Percentiles rank a stretch among this genome's conserved stretches.
phyloP scores from a whole-genome alignment of 2,329 filamentous ascomycete genomes.

The Aspergillus floridensis region DNA sequence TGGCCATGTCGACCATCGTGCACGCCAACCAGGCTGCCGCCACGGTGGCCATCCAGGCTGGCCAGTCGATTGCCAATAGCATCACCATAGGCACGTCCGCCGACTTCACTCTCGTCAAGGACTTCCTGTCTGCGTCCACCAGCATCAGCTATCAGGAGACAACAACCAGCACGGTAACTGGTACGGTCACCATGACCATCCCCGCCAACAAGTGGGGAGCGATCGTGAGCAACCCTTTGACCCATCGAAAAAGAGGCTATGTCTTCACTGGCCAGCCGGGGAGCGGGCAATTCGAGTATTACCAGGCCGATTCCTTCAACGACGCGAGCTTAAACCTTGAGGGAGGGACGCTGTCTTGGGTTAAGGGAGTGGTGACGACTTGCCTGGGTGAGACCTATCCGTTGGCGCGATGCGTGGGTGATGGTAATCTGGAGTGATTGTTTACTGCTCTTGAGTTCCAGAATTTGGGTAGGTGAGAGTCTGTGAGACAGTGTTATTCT shows the following conservation, averaged over 20 bases:
- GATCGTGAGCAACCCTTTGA: conserved; percentile 19
- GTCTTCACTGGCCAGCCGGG: conserved; percentile 18
- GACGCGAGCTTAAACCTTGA: conserved; percentile 8
- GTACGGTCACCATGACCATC: conserved; percentile 20
- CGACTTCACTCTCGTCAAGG: conserved; percentile 5
- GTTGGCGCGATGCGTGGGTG: conserved; percentile 13
- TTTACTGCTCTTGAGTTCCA: neutral
- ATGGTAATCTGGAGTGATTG: conserved; percentile 12
- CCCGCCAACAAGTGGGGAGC: conserved; percentile 18
- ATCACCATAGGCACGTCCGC: conserved; percentile 10
- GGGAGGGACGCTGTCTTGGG: conserved; percentile 12
- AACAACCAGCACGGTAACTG: conserved; percentile 13
- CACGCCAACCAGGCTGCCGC: conserved; percentile 17
- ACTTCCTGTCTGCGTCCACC: conserved; percentile 9
- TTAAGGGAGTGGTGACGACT: conserved; percentile 19
- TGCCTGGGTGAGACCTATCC: conserved; percentile 18
- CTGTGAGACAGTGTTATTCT: too few relatives aligned
- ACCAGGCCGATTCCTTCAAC: conserved; percentile 17
- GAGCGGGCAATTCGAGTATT: conserved; percentile 13
- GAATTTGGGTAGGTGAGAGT: too few relatives aligned
- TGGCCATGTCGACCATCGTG: conserved; percentile 17
- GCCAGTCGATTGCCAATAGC: conserved; percentile 17
- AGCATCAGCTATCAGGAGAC: conserved; percentile 11
- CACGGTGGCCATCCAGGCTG: conserved; percentile 13
- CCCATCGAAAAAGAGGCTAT: conserved; percentile 16